Conservation (phyloP, 129 eudicot species). For the Pittosporum tobira region DNA sequence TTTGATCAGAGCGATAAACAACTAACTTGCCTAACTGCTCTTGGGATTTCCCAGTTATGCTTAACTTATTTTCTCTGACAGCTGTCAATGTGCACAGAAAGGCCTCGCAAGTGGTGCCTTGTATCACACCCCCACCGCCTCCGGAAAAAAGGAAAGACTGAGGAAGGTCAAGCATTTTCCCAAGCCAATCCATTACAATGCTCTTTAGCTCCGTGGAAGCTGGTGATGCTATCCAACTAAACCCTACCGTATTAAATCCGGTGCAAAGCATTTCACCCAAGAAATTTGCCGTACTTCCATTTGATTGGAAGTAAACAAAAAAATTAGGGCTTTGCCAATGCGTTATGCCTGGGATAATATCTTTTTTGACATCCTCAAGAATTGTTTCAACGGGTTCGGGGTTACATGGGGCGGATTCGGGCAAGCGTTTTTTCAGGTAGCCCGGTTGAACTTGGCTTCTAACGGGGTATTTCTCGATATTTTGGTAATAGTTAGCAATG, state of each 20-base stretch:
- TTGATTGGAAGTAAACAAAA: conserved; percentile 28
- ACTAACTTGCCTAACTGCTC: conserved; percentile 6
- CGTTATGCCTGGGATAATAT: conserved; percentile 29
- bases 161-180: conserved; percentile 26
- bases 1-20: conserved; percentile 12
- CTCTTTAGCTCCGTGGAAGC: conserved; percentile 33
- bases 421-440: conserved; percentile 15
- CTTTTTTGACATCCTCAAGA: conserved; percentile 21
- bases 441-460: conserved; percentile 32
- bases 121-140: conserved; percentile 34
- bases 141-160: conserved; percentile 27
- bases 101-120: conserved; percentile 38
- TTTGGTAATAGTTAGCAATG: conserved; percentile 29
- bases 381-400: conserved; percentile 29
- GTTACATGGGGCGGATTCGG: conserved; percentile 21
- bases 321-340: conserved; percentile 45
- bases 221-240: conserved; percentile 29
- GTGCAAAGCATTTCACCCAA: conserved; percentile 36
- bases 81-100: conserved; percentile 27
- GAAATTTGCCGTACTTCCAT: conserved; percentile 18
- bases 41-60: background rate
- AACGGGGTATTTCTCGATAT: conserved; percentile 27
- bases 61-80: conserved; percentile 19
- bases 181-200: conserved; percentile 36
- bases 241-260: conserved; percentile 29